These are phyloP conservation scores for Eudorina sp. DNA, from an alignment of 139 green algal species.

Conservation along the genomic window DNA sequence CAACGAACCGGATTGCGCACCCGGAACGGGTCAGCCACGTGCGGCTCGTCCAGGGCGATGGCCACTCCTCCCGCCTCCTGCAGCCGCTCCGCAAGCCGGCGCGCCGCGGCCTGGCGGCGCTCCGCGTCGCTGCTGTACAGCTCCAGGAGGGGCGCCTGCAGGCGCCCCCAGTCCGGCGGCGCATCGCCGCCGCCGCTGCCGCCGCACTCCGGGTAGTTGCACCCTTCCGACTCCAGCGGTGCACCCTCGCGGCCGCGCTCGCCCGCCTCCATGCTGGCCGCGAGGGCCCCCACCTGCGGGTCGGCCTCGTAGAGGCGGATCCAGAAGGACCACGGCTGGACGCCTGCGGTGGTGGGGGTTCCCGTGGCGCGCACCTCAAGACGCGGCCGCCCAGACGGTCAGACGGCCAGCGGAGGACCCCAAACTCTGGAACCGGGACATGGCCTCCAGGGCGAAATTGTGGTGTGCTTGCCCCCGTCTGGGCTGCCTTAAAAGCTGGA, in stretches of 20 bases:
- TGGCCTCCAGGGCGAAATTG: too few relatives aligned
- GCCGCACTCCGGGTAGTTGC: background rate
- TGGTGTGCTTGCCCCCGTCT: too few relatives aligned
- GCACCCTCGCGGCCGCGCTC: background rate
- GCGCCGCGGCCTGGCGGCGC: background rate
- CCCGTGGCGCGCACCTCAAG: too few relatives aligned
- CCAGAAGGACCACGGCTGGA: slow-evolving; percentile 52
- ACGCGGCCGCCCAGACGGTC: too few relatives aligned
- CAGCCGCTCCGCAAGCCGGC: slow-evolving; percentile 46
- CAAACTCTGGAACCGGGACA: too few relatives aligned
- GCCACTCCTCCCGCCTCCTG: background rate
- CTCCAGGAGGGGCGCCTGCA: background rate
- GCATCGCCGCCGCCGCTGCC: background rate
- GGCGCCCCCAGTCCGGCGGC: background rate
- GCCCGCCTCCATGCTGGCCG: slow-evolving; percentile 31
- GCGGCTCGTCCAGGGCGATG: background rate
- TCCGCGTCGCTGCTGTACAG: slow-evolving; percentile 39
- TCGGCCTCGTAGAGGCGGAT: slow-evolving; percentile 40
- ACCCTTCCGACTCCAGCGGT: too few relatives aligned
- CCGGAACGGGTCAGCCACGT: slow-evolving; percentile 34
- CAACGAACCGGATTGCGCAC: too few relatives aligned
- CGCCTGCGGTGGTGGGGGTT: slow-evolving; percentile 17
- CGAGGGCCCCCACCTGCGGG: slow-evolving; percentile 46
- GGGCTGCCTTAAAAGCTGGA: too few relatives aligned
- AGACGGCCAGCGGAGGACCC: too few relatives aligned